Base-by-base conservation (phyloP, 1,284 basidiomycete species). In the Macrocystidia cucumis region DNA sequence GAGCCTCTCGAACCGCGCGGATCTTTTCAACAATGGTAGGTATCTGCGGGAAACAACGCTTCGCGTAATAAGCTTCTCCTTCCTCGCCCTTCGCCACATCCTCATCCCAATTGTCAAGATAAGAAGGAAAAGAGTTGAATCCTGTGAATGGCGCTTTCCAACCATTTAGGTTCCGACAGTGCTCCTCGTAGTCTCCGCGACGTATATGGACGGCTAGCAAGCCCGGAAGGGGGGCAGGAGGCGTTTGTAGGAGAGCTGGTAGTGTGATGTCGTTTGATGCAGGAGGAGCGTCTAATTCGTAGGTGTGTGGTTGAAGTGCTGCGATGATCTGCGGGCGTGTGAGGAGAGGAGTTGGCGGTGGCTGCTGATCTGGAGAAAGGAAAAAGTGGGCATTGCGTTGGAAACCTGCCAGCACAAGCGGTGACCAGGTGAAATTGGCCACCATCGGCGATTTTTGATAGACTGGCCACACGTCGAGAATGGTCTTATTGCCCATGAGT, bases 121-220 rank as follows among this genome's bases (percentile, higher is more conserved):
- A 58, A 1, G 49, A 51, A 0, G 69, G 64, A 40, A 72, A 65
- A 34, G 67, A 63, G 48, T 78, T 81, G 43, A 79, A 64, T 3
- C 74, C 78, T 54, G 73, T 71, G 54, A 69, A 83, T 0, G 49
- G 44, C 0, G 67, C 51, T 16, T 54, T 51, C 70, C 70, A 78
- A 3, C 55, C 47, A 1, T 69, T 68, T 22, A 82, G 64, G 40
- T 70, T 63, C 4, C 59, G 55, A 47, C 81, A 85, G 49, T 82
- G 79, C 0, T 68, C 61, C 21, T 50, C 60, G 51, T 72, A 85
- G 52, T 85, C 82, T 6, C 81, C 82, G 2, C 78, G 62, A 0
- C 81, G 71, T 31, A 84, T 57, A 47, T 86, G 81, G 8, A 85
- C 46, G 1, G 77, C 80, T 19, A 84, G 55, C 9, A 83, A 59